A percentile compares a stretch with the other conserved stretches of the same genome.
These are phyloP conservation scores for Brasenia schreberi DNA, from an alignment of 164 flowering plant species.

Conservation along the genomic window DNA sequence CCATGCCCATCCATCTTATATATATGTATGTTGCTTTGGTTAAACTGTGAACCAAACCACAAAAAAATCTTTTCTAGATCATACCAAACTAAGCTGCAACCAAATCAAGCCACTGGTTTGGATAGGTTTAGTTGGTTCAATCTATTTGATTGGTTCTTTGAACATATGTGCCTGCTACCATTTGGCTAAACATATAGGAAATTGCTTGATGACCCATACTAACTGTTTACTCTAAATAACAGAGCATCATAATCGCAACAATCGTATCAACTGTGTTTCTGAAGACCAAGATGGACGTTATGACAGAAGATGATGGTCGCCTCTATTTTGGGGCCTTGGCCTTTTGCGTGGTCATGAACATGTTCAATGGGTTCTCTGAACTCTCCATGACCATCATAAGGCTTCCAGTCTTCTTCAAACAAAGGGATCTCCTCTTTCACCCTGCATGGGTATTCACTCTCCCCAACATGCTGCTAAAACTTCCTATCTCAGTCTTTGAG, in stretches of 20 bases:
- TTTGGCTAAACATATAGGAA: too few species aligned
- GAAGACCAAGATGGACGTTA: constrained; percentile 57
- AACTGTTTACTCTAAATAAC: background rate
- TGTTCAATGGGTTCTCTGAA: background rate
- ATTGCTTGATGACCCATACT: too few species aligned
- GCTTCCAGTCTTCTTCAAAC: background rate
- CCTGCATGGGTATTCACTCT: background rate
- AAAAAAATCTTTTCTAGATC: too few species aligned
- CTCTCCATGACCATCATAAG: background rate
- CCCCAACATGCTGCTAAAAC: background rate
- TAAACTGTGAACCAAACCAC: too few species aligned
- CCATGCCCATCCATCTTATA: too few species aligned
- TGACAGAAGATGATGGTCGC: constrained; percentile 48
- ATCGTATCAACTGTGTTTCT: constrained; percentile 64
- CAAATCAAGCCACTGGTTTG: too few species aligned
- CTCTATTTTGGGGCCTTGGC: constrained; percentile 52
- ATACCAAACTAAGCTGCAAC: too few species aligned
- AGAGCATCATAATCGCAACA: constrained; percentile 25
- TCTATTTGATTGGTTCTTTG: too few species aligned
- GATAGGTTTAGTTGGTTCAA: too few species aligned
- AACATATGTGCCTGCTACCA: too few species aligned
- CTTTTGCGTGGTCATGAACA: constrained; percentile 14
- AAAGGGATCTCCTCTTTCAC: background rate
- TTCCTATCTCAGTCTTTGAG: background rate
- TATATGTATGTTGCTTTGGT: too few species aligned